Evolutionary conservation across 352 stramenopile genomes (phyloP), one percentile per base, ranked within the genome.

Genomic region (Halophytophthora batemanensis): DNA sequence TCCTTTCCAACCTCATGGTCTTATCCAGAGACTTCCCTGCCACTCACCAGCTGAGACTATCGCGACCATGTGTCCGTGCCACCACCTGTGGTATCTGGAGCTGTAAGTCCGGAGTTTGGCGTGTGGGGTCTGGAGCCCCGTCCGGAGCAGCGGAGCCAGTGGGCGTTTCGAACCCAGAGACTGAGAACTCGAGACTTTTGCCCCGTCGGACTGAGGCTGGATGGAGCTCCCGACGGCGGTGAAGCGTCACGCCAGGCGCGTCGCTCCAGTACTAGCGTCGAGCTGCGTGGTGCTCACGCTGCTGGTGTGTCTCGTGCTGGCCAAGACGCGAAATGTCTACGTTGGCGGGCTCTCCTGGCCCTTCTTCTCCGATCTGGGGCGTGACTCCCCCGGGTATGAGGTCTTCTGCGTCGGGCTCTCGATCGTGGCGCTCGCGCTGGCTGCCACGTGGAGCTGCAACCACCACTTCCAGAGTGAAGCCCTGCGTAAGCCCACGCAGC

Each of bases 351-450:
- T 87, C 51, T 52, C 61, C 12, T 87, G 76, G 76, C 73, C 77
- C 11, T 87, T 78, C 61, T 84, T 87, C 61, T 87, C 77, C 35
- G 77, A 85, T 56, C 69, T 85, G 58, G 74, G 77, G 28, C 74
- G 77, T 50, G 77, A 86, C 39, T 57, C 64, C 11, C 77, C 77
- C 8, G 73, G 66, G 6, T 83, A 85, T 58, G 70, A 77, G 31
- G 56, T 79, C 14, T 84, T 84, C 56, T 77, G 65, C 34, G 45
- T 77, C 40, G 70, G 74, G 5, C 63, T 81, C 13, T 59, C 61
- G 25, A 41, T 69, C 45, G 56, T 59, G 18, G 70, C 74, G 5
- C 44, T 75, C 41, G 50, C 61, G 14, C 38, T 84, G n/a, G 28
- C 47, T 6, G 53, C 46, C 33, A 80, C 70, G 23, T 84, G 74